phyloP scores from a whole-genome alignment of 345 rosid species.

The Adansonia digitata region DNA sequence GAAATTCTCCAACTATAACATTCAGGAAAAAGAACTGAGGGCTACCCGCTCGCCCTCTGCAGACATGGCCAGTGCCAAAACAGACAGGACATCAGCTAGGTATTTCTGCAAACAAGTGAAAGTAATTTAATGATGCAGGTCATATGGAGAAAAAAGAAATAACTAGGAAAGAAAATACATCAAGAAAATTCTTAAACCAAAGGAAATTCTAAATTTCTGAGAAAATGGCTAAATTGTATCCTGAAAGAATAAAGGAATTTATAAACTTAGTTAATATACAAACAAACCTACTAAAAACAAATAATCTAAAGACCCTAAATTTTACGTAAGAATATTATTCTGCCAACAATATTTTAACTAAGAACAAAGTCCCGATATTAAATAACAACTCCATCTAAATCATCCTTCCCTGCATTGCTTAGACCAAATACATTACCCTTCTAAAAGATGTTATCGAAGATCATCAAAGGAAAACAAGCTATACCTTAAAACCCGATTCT shows the following conservation, averaged over 20 bases:
- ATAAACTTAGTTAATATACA: background rate
- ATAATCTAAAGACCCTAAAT: background rate
- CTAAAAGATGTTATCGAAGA: background rate
- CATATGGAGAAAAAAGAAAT: background rate
- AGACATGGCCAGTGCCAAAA: slow-evolving; percentile 93
- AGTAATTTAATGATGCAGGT: background rate
- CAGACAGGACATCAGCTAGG: slow-evolving; percentile 85
- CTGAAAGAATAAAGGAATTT: background rate
- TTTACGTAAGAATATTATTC: background rate
- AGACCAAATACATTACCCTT: background rate
- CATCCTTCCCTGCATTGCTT: background rate
- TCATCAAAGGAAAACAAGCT: background rate
- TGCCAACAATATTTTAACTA: background rate
- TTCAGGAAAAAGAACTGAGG: slow-evolving; percentile 8
- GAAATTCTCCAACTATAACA: background rate
- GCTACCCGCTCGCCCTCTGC: slow-evolving; percentile 92
- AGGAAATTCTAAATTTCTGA: background rate
- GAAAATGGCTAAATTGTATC: background rate
- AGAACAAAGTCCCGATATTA: background rate
- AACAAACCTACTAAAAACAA: background rate
- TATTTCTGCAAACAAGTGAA: slow-evolving; percentile 53
- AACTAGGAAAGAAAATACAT: background rate
- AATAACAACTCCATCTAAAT: background rate
- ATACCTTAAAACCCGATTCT: slow-evolving; percentile 72
- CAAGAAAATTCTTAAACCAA: background rate